These are phyloP conservation scores for Rhodotorula sphaerocarpa DNA, from an alignment of 768 basidiomycete species.

Conservation along the genomic window DNA sequence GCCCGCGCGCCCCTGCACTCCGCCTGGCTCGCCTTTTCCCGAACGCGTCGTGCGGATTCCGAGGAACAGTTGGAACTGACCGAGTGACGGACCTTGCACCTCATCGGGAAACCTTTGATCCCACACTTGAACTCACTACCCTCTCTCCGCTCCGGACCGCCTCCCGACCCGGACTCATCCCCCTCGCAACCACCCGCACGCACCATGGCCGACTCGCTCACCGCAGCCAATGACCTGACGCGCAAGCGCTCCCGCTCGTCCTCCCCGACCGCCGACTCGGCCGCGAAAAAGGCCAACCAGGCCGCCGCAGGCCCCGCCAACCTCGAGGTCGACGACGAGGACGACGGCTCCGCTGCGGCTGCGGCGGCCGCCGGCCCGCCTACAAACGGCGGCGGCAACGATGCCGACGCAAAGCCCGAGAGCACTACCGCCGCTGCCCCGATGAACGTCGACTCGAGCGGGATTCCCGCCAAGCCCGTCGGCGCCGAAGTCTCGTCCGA, in stretches of 20 bases:
- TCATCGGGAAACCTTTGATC: neutral
- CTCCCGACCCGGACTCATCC: neutral
- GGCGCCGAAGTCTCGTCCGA: slow-evolving; percentile 16
- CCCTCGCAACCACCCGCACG: no score
- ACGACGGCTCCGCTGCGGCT: neutral
- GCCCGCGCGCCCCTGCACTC: neutral
- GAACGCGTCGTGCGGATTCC: no score
- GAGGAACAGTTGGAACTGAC: no score
- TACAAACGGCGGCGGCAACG: neutral
- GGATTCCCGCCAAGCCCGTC: slow-evolving; percentile 20
- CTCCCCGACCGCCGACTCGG: slow-evolving; percentile 30
- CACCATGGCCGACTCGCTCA: slow-evolving; percentile 26
- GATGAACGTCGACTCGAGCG: slow-evolving; percentile 34
- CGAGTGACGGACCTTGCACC: neutral
- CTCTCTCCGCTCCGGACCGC: no score
- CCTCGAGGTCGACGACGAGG: slow-evolving; percentile 6
- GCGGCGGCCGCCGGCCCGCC: neutral
- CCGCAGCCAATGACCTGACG: slow-evolving; percentile 26
- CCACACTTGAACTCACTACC: no score
- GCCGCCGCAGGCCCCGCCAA: slow-evolving; percentile 2
- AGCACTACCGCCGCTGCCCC: slow-evolving; percentile 15
- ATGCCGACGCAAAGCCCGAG: neutral
- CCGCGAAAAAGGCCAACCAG: slow-evolving; percentile 32
- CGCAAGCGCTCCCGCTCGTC: slow-evolving; percentile 38
- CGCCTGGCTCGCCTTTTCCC: neutral